Evolutionary conservation across 2,329 filamentous ascomycete genomes (phyloP).

Genomic region (Aureobasidium uvarum): DNA sequence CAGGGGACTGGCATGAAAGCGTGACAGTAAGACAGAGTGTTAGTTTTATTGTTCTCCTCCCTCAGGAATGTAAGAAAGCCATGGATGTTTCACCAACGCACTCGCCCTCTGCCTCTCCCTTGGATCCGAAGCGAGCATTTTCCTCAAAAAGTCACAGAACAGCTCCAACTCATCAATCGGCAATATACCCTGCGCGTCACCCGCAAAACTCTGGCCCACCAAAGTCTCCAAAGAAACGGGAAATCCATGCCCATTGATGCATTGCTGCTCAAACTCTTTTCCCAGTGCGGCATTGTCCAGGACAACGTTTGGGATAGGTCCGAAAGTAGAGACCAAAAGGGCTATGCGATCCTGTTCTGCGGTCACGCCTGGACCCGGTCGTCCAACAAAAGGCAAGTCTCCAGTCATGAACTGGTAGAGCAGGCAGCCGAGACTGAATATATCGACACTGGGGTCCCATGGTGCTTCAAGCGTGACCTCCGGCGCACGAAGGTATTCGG

Average conservation of each 20-base stretch:
- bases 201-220: slow-evolving; percentile 15
- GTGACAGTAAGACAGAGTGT: too few species aligned
- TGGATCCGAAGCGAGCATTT: slow-evolving; percentile 25
- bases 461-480: slow-evolving; percentile 34
- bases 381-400: slow-evolving; percentile 29
- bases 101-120: slow-evolving; percentile 8
- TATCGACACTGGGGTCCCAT: slow-evolving; percentile 34
- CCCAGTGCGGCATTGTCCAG: slow-evolving; percentile 28
- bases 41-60: background rate
- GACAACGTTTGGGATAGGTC: slow-evolving; percentile 28
- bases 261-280: slow-evolving; percentile 29
- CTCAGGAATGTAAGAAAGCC: slow-evolving; percentile 5
- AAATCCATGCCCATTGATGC: slow-evolving; percentile 2
- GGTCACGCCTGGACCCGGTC: slow-evolving; percentile 24
- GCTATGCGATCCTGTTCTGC: slow-evolving; percentile 31
- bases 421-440: slow-evolving; percentile 35
- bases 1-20: too few species aligned
- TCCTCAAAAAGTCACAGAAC: slow-evolving; percentile 28
- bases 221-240: slow-evolving; percentile 20
- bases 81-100: slow-evolving; percentile 13
- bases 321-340: slow-evolving; percentile 30
- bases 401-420: slow-evolving; percentile 32
- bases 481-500: slow-evolving; percentile 35
- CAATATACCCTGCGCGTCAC: slow-evolving; percentile 13
- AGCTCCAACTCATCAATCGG: slow-evolving; percentile 23